phyloP scores from a whole-genome alignment of 805 yeast species.

The Myxozyma geophila region DNA sequence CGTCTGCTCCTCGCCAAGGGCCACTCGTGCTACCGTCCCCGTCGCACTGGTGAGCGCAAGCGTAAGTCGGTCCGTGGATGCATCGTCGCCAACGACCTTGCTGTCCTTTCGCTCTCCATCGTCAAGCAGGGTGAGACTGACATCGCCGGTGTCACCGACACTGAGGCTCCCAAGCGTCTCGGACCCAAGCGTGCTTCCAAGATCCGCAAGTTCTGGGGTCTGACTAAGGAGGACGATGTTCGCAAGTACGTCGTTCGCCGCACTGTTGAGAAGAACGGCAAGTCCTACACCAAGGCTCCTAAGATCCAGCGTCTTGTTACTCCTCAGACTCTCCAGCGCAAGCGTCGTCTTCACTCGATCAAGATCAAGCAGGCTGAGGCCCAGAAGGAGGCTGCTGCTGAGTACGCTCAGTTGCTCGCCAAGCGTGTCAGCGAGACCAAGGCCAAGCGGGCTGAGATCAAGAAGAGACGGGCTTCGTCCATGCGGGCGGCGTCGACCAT shows the following conservation, averaged over 20 bases:
- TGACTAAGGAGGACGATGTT: conserved; percentile 90
- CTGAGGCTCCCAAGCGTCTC: conserved; percentile 96
- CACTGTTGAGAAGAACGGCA: conserved; percentile 81
- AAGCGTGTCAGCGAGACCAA: conserved; percentile 97
- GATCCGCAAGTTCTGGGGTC: conserved; percentile 99
- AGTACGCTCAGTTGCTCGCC: conserved; percentile 98
- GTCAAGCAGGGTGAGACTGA: conserved; percentile 97
- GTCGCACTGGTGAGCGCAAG: conserved; percentile 99
- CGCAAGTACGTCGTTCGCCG: conserved; percentile 95
- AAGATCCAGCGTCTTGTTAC: conserved; percentile 99
- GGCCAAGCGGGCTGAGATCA: conserved; percentile 97
- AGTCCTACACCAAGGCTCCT: conserved; percentile 99
- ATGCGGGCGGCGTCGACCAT: conserved; percentile 52
- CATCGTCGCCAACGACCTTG: conserved; percentile 95
- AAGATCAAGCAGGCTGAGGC: conserved; percentile 97
- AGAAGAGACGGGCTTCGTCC: conserved; percentile 99
- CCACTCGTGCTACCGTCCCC: conserved; percentile 99
- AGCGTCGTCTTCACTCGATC: conserved; percentile 92
- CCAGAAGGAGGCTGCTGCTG: conserved; percentile 99
- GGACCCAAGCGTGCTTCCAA: conserved; percentile 99
- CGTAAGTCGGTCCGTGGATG: conserved; percentile 99
- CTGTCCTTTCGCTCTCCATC: conserved; percentile 90
- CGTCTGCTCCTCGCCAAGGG: conserved; percentile 91
- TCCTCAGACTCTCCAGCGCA: conserved; percentile 98
- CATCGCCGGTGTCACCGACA: conserved; percentile 93